Base-by-base conservation (phyloP, 352 stramenopile genomes). In the Phytophthora capsici region DNA sequence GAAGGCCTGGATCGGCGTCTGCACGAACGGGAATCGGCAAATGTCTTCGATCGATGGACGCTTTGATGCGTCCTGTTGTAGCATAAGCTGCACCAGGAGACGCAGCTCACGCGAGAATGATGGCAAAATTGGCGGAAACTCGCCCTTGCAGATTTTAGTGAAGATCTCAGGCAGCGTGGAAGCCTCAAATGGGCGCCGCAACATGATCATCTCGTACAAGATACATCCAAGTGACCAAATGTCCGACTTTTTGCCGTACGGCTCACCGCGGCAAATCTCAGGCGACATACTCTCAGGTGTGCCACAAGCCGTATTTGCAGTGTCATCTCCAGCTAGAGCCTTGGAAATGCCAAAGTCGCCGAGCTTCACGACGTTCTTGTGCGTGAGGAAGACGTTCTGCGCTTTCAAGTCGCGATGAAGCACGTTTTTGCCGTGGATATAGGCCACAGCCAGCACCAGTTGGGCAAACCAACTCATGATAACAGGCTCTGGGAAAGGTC, bases 141-240 rank as follows among this genome's bases (percentile, higher is more conserved):
- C 85, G 19, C 89, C 88, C 59, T 89, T 93, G 67, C 85, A 94
- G 55, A 96, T 96, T 66, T 96, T 95, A 37, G 79, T 88, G 56
- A 96, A 94, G 63, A 96, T 94, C 32, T 94, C 87, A 0, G 78
- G 82, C 26, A 96, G 60, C 30, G 80, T 95, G 12, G 81, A 85
- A 16, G 84, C 88, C 58, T 96, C 86, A 51, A 96, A 96, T 10
- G 89, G 86, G 17, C 87, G 83, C 47, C 84, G 82, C 44, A 94
- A 75, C 85, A 95, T 96, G 64, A 92, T 90, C 86, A 95, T 93
- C 57, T 96, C 89, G 70, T 96, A 96, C 57, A 96, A 43, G 20
- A 96, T 91, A 63, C 89, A 96, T 14, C 89, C 89, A 14, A 96
- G 83, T 41, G 88, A 94, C 89, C 89, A 96, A 60, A 96, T 94